phyloP scores from a whole-genome alignment of 805 yeast species.

The Candida nanaspora region DNA sequence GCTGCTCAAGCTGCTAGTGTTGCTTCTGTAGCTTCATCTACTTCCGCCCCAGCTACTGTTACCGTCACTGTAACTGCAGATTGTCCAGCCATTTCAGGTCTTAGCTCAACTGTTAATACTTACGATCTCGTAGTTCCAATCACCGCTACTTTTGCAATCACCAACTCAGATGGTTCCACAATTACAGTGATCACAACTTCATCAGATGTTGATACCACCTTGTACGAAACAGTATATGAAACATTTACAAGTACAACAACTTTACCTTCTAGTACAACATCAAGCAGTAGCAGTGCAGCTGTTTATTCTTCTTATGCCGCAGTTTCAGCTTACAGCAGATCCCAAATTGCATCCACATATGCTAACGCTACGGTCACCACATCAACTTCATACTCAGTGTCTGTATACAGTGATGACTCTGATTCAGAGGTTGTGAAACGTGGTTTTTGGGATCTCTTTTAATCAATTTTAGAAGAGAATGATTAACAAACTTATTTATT shows the following conservation, averaged over 20 bases:
- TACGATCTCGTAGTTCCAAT: slow-evolving; percentile 19
- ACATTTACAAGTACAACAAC: slow-evolving; percentile 6
- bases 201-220: slow-evolving; percentile 20
- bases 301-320: neutral
- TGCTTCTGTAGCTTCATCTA: slow-evolving; percentile 1
- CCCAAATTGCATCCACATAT: no score
- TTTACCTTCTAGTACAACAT: slow-evolving; percentile 6
- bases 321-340: neutral
- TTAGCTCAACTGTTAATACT: slow-evolving; percentile 8
- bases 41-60: slow-evolving; percentile 20
- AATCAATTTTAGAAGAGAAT: neutral
- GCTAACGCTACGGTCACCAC: neutral
- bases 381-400: neutral
- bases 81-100: slow-evolving; percentile 3
- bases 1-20: neutral
- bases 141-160: slow-evolving; percentile 24
- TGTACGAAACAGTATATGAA: slow-evolving; percentile 9
- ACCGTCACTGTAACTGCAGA: slow-evolving; percentile 13
- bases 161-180: slow-evolving; percentile 22
- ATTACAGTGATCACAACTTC: slow-evolving; percentile 22
- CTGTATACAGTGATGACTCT: neutral
- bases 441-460: slow-evolving; percentile 3
- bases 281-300: neutral
- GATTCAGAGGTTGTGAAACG: slow-evolving; percentile 1
- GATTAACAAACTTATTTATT: neutral